Percentiles rank a stretch among this genome's conserved stretches.
Conservation (phyloP, 2,329 filamentous ascomycete species). For the Fusarium dlaminii region DNA sequence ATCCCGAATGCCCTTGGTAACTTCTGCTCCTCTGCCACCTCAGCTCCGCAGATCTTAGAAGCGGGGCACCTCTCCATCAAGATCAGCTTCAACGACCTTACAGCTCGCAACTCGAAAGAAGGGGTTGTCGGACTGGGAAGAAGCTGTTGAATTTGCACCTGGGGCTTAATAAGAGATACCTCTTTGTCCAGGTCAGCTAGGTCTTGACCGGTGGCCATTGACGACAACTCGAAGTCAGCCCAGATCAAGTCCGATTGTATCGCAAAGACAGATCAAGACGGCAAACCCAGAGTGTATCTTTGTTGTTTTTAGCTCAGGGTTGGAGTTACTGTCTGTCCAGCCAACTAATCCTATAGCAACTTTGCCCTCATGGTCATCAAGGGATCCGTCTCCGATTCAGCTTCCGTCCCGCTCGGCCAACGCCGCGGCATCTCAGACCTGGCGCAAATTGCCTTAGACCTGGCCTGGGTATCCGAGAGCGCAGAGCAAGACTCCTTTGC, state of each 20-base stretch:
- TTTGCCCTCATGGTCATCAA: conserved; percentile 64
- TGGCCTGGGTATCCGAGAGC: conserved; percentile 60
- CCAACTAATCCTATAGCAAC: conserved; percentile 35
- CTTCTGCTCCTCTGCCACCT: conserved; percentile 29
- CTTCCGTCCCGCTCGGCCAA: conserved; percentile 62
- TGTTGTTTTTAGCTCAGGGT: conserved; percentile 22
- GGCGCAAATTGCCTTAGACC: conserved; percentile 62
- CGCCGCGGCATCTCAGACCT: conserved; percentile 66
- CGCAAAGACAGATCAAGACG: neutral
- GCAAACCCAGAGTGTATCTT: neutral
- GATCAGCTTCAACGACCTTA: conserved; percentile 25
- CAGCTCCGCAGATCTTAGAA: conserved; percentile 35
- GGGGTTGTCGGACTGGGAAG: conserved; percentile 5
- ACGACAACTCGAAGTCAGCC: neutral
- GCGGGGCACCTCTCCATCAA: conserved; percentile 32
- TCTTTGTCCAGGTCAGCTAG: neutral
- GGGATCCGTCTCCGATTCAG: conserved; percentile 54
- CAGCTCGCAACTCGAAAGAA: conserved; percentile 10
- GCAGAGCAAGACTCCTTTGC: conserved; percentile 61
- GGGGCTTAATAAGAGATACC: neutral
- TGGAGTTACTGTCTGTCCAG: conserved; percentile 26
- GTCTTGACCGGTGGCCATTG: conserved; percentile 2
- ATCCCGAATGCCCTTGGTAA: conserved; percentile 11
- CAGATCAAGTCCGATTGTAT: conserved; percentile 6
- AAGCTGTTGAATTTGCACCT: neutral